phyloP scores from a whole-genome alignment of 2,329 filamentous ascomycete genomes.

The Basipetospora chlamydospora region DNA sequence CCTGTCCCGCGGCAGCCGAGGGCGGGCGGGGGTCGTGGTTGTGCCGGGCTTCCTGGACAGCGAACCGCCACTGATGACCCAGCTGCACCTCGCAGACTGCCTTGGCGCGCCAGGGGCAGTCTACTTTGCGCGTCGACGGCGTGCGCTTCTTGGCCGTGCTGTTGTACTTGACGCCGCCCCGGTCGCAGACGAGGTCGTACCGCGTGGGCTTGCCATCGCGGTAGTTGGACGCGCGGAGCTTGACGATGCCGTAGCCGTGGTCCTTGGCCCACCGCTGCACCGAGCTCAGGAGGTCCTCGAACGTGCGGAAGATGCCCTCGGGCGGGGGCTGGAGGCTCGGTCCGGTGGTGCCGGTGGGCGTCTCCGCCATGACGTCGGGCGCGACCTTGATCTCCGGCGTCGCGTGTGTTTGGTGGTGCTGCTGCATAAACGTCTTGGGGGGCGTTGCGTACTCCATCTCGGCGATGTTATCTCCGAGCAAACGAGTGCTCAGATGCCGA shows the following conservation, averaged over 20 bases:
- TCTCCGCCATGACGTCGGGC: conserved; percentile 17
- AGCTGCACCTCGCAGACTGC: conserved; percentile 49
- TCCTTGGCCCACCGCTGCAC: conserved; percentile 47
- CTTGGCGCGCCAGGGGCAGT: conserved; percentile 49
- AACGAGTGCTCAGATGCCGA: conserved; percentile 5
- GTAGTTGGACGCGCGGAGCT: conserved; percentile 48
- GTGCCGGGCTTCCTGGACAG: conserved; percentile 43
- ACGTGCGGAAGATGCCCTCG: conserved; percentile 44
- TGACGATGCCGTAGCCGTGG: conserved; percentile 48
- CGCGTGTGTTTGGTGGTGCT: conserved; percentile 7
- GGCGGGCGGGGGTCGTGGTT: conserved; percentile 46
- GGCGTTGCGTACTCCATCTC: conserved; percentile 5
- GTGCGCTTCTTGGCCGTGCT: conserved; percentile 52
- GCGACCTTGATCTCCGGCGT: conserved; percentile 4
- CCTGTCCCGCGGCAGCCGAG: conserved; percentile 37
- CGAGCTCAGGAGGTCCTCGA: conserved; percentile 42
- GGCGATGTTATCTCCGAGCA: conserved; percentile 2
- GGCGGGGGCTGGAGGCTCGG: conserved; percentile 34
- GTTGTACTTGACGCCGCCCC: conserved; percentile 49
- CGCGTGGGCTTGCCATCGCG: conserved; percentile 47
- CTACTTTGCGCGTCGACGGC: conserved; percentile 48
- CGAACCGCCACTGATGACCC: conserved; percentile 49
- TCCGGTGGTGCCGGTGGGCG: conserved; percentile 30
- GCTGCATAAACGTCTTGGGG: conserved; percentile 5
- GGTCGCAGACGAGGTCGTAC: conserved; percentile 48